Evolutionary conservation across 2,329 filamentous ascomycete genomes (phyloP).

Genomic region (Fusarium sp.): DNA sequence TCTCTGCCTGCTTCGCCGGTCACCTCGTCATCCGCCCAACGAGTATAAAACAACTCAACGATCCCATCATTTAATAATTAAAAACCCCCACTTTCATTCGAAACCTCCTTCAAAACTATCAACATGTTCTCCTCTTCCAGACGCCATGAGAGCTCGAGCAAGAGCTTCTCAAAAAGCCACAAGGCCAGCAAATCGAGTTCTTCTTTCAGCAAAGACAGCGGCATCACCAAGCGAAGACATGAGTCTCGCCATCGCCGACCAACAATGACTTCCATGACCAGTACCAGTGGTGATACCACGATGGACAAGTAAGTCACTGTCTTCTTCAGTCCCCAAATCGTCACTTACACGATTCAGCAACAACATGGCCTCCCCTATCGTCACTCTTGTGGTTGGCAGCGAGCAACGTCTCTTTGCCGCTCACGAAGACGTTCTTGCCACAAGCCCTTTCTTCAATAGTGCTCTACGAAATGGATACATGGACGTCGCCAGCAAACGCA

Average conservation of each 20-base stretch:
- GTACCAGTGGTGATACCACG: conserved; percentile 50
- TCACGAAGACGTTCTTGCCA: conserved; percentile 83
- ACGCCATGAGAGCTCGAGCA: conserved; percentile 56
- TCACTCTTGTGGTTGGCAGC: conserved; percentile 82
- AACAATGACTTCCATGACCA: conserved; percentile 55
- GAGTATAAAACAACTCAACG: conserved; percentile 20
- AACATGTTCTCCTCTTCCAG: conserved; percentile 60
- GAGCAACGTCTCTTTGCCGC: conserved; percentile 90
- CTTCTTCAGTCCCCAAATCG: not conserved
- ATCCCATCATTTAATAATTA: conserved; percentile 22
- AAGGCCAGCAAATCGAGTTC: conserved; percentile 60
- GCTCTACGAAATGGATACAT: conserved; percentile 49
- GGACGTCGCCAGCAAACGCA: conserved; percentile 65
- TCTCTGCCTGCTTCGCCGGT: conserved; percentile 10
- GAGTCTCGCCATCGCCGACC: conserved; percentile 60
- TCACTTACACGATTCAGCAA: conserved; percentile 47
- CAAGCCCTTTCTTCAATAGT: conserved; percentile 77
- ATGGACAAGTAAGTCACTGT: conserved; percentile 54
- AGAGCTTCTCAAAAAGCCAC: conserved; percentile 63
- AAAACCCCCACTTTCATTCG: not conserved
- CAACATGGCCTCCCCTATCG: conserved; percentile 73
- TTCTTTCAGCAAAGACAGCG: conserved; percentile 64
- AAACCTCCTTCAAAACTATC: not conserved
- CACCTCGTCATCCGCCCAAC: conserved; percentile 5
- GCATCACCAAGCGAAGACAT: conserved; percentile 64